Percentiles rank a stretch among this genome's conserved stretches.
These are phyloP conservation scores for Aquilaria sinensis DNA, from an alignment of 345 rosid genomes.

Conservation along the genomic window DNA sequence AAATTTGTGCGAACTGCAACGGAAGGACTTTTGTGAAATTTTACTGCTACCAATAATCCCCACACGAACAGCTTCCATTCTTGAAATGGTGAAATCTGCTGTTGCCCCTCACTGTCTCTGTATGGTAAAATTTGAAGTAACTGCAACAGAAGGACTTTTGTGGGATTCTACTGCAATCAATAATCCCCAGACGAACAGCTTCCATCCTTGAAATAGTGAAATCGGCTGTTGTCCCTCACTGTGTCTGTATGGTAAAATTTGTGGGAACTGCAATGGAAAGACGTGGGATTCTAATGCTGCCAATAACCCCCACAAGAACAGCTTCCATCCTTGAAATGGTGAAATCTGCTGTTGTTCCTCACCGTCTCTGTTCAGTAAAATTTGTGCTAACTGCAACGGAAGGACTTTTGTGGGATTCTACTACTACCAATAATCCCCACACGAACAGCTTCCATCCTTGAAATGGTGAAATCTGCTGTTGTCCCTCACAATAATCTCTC, in stretches of 20 bases:
- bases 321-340: conserved; percentile 50
- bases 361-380: conserved; percentile 16
- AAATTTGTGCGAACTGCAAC: conserved; percentile 8
- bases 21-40: too few species aligned
- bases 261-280: too few species aligned
- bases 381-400: neutral
- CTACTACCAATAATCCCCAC: conserved; percentile 73
- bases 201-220: conserved; percentile 68
- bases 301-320: conserved; percentile 75
- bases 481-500: conserved; percentile 70
- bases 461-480: conserved; percentile 79
- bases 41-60: conserved; percentile 49
- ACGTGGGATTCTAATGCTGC: conserved; percentile 12
- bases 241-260: conserved; percentile 39
- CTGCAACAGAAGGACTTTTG: too few species aligned
- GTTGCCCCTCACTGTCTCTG: conserved; percentile 37
- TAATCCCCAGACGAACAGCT: conserved; percentile 76
- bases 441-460: conserved; percentile 58
- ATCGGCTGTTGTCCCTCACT: conserved; percentile 68
- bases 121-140: conserved; percentile 8
- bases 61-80: conserved; percentile 58
- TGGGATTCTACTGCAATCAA: conserved; percentile 32
- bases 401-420: too few species aligned
- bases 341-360: conserved; percentile 66
- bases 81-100: conserved; percentile 67